A percentile compares a stretch with the other conserved stretches of the same genome.
These are phyloP conservation scores for Phytophthora pinifolia DNA, from an alignment of 352 stramenopile species.

Conservation along the genomic window DNA sequence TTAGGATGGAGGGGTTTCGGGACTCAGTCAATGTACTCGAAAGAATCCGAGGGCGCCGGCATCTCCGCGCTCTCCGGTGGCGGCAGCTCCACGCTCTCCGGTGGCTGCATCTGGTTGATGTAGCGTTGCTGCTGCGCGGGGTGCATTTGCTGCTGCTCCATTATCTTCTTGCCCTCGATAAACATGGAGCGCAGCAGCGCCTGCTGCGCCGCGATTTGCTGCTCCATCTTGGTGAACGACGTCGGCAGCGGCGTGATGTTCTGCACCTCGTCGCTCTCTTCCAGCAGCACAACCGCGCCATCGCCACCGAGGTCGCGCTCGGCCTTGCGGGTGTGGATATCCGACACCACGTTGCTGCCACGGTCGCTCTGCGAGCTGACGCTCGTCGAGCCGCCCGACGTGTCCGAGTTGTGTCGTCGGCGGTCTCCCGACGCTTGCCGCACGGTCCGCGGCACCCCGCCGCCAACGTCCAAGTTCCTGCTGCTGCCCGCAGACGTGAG, in stretches of 20 bases:
- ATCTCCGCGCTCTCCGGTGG: slow-evolving; percentile 23
- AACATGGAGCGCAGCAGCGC: slow-evolving; percentile 71
- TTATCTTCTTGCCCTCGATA: slow-evolving; percentile 77
- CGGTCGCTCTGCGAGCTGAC: slow-evolving; percentile 39
- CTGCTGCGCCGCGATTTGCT: slow-evolving; percentile 77
- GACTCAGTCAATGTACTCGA: slow-evolving; percentile 50
- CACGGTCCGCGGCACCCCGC: slow-evolving; percentile 4
- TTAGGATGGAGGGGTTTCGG: slow-evolving; percentile 13
- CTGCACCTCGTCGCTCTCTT: slow-evolving; percentile 47
- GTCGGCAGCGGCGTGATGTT: slow-evolving; percentile 56
- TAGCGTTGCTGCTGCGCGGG: slow-evolving; percentile 41
- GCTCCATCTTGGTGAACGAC: slow-evolving; percentile 75
- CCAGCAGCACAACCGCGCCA: slow-evolving; percentile 34
- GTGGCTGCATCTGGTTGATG: slow-evolving; percentile 30
- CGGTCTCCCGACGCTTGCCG: slow-evolving; percentile 31
- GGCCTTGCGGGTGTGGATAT: slow-evolving; percentile 29
- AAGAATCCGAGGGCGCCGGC: slow-evolving; percentile 34
- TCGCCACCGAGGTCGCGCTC: slow-evolving; percentile 11
- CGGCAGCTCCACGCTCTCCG: slow-evolving; percentile 31
- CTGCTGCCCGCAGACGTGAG: slow-evolving; percentile 25
- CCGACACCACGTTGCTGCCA: slow-evolving; percentile 25
- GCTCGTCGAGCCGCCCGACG: slow-evolving; percentile 32
- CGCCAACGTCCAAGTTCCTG: slow-evolving; percentile 22
- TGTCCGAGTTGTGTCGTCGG: slow-evolving; percentile 47
- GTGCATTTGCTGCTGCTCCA: slow-evolving; percentile 50